Evolutionary conservation across 2,329 filamentous ascomycete species (phyloP), one percentile per base, ranked within the genome.

Genomic region (Conoideocrella luteorostrata): DNA sequence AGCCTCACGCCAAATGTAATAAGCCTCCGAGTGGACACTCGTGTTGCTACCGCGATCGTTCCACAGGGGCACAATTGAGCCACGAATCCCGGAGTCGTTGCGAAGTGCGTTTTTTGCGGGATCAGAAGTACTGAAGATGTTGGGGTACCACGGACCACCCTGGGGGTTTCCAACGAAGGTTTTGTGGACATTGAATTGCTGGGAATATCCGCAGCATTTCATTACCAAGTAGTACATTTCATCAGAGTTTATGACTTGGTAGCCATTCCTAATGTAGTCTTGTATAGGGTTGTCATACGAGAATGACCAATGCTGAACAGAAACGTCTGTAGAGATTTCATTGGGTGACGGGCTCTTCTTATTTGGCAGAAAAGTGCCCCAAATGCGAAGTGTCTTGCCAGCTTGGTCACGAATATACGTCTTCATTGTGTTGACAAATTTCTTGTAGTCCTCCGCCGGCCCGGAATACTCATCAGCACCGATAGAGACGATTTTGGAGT

Each of bases 401-500:
- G 62, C 55, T 3, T 29, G 64, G 44, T 70, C 60, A 48, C 68
- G 67, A 55, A 72, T 66, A 39, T 69, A 70, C 10, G 64, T 64
- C 51, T 64, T 67, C 20, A 71, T 57, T 12, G 66, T 65, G 43
- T 70, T 67, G 26, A 70, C 56, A 36, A 70, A 70, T 54, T 67
- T 62, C 37, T 64, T 74, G 52, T 78, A 78, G 29, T 72, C 69
- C 7, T 67, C 60, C 1, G 66, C 71, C 0, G 70, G 61, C 0
- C 62, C 65, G 1, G 65, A 61, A 47, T 78, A 78, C 51, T 78
- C 75, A 45, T 78, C 75, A 1, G 74, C 75, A 0, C 75, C 75
- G 12, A 78, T 72, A 44, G 75, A 71, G 2, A 78, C 71, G 12
- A 69, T 67, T 49, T 75, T 77, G 4, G 62, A 69, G 20, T 75